Evolutionary conservation across 2,329 filamentous ascomycete species (phyloP).

Genomic region (Endoconidiophora laricicola): DNA sequence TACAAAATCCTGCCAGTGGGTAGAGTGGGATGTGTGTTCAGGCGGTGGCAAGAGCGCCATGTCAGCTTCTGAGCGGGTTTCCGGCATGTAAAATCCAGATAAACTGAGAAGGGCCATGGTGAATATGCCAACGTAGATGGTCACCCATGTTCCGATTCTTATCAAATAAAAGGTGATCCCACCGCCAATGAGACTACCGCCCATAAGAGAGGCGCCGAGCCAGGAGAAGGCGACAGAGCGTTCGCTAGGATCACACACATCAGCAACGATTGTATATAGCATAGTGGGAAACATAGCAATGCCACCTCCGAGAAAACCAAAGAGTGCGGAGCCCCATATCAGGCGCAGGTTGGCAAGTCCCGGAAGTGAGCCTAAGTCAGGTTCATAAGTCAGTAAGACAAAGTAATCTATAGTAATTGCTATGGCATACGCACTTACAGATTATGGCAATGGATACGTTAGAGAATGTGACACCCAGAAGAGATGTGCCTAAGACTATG

Average conservation of each 20-base stretch:
- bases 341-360: slow-evolving; percentile 13
- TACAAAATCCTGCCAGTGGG: slow-evolving; percentile 10
- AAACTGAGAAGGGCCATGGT: slow-evolving; percentile 7
- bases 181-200: slow-evolving; percentile 13
- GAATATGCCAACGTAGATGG: slow-evolving; percentile 11
- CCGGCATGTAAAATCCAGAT: slow-evolving; percentile 13
- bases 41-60: background rate
- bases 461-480: slow-evolving; percentile 11
- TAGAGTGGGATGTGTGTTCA: background rate
- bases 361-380: slow-evolving; percentile 10
- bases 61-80: slow-evolving; percentile 10
- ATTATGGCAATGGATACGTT: slow-evolving; percentile 9
- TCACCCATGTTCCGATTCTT: slow-evolving; percentile 11
- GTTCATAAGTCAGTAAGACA: no score
- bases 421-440: slow-evolving; percentile 4
- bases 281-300: slow-evolving; percentile 14
- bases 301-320: slow-evolving; percentile 15
- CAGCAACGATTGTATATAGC: slow-evolving; percentile 15
- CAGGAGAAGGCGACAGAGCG: slow-evolving; percentile 15
- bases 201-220: slow-evolving; percentile 13
- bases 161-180: slow-evolving; percentile 14
- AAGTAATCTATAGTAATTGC: no score
- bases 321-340: slow-evolving; percentile 13
- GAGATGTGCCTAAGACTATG: slow-evolving; percentile 12
- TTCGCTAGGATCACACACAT: slow-evolving; percentile 9